Conservation (phyloP, 495 filamentous ascomycete species). For the Collariella sp. region DNA sequence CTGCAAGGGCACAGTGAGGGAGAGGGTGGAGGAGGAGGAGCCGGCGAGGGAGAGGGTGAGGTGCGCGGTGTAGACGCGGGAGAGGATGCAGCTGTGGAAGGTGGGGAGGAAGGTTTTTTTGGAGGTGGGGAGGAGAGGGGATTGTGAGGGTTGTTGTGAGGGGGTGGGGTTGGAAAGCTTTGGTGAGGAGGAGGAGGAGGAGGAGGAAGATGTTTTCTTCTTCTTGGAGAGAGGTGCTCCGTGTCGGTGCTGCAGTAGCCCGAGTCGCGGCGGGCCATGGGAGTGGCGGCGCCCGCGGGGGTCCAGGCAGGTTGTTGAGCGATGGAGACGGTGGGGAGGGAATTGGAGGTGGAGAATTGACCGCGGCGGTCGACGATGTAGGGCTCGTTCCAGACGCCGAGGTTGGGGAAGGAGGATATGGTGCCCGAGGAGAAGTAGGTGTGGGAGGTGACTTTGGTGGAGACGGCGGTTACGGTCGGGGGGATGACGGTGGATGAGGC, state of each 20-base stretch:
- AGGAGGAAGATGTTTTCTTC: constrained; percentile 4
- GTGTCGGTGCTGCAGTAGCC: constrained; percentile 34
- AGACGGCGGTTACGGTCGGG: constrained; percentile 58
- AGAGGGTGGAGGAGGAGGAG: constrained; percentile 34
- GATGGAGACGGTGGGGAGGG: constrained; percentile 58
- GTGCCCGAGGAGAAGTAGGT: constrained; percentile 59
- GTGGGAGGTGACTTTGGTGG: constrained; percentile 60
- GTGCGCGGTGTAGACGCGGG: constrained; percentile 68
- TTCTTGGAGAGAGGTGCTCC: neutral
- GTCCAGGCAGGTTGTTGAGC: constrained; percentile 58
- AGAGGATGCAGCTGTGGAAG: constrained; percentile 80
- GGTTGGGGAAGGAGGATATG: constrained; percentile 48
- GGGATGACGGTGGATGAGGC: constrained; percentile 50
- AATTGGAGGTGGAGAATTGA: constrained; percentile 54
- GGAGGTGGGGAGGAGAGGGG: constrained; percentile 55
- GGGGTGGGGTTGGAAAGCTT: neutral
- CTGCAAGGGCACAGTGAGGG: constrained; percentile 70
- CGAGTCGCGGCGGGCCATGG: constrained; percentile 50
- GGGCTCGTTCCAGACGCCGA: constrained; percentile 37
- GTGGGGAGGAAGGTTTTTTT: constrained; percentile 72
- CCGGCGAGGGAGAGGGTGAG: constrained; percentile 39
- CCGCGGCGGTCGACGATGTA: constrained; percentile 47
- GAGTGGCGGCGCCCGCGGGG: constrained; percentile 36
- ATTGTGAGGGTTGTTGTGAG: constrained; percentile 61
- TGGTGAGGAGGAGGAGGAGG: constrained; percentile 27